Evolutionary conservation across 495 filamentous ascomycete genomes (phyloP), one percentile per base, ranked within the genome.

Genomic region (Podospora pseudoanserina): DNA sequence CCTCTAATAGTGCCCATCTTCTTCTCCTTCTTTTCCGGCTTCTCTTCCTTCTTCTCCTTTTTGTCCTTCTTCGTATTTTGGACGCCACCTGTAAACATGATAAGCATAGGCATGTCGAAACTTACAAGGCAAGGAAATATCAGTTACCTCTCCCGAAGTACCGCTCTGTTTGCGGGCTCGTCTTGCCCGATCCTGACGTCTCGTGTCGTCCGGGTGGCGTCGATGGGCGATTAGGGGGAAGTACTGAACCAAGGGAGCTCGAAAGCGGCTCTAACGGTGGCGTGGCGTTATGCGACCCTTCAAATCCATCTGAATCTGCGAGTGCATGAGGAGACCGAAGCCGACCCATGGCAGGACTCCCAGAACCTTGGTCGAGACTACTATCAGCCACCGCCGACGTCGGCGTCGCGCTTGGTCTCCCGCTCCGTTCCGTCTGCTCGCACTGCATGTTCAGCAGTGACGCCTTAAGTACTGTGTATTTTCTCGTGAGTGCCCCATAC

Each of bases 31-130:
- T 85, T 85, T 15, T 82, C 81, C 0, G 75, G 73, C 68, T 83
- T 82, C 66, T 78, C 80, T 4, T 82, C 77, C 63, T 85, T 81
- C 54, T 82, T 83, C 3, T 85, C 82, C 68, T 85, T 86, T 49
- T 82, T 81, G 15, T 83, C 81, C 66, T 85, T 86, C 30, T 80
- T 81, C n/a, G 81, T 76, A 70, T 88, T 88, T 74, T 87, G 85
- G 0, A 86, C 80, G 9, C 86, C 86, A 16, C 82, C 86, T 88
- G 53, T 20, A 23, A 23, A 39, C 55, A 27, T 11, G 53, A 71
- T 82, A 69, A 85, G 78, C 71, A 77, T 13, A 44, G 13, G 13
- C 5, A 60, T 63, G 18, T 19, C 58, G 39, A 69, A n/a, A 67
- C 58, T 65, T 60, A 63, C 23, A 65, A 49, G 39, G 34, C 23